Percentiles rank a stretch among this genome's conserved stretches.
Conservation (phyloP, 1,284 basidiomycete genomes). For the Dichomitus squalens region DNA sequence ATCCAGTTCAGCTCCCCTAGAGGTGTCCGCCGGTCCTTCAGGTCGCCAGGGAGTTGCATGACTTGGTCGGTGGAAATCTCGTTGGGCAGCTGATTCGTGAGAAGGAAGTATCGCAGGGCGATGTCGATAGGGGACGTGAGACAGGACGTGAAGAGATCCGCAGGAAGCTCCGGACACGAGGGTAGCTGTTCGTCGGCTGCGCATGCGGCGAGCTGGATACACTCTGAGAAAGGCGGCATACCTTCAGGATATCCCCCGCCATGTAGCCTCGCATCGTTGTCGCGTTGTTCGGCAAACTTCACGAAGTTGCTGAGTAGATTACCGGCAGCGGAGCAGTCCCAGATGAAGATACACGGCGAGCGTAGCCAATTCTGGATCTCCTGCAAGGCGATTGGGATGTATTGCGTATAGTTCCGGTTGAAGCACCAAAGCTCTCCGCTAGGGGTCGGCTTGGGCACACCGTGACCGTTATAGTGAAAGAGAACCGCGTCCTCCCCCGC, state of each 20-base stretch:
- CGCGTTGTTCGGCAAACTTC: slow-evolving; percentile 83
- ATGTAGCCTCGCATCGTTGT: slow-evolving; percentile 71
- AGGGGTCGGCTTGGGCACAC: slow-evolving; percentile 95
- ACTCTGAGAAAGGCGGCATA: slow-evolving; percentile 80
- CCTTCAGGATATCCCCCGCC: slow-evolving; percentile 65
- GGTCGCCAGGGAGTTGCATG: slow-evolving; percentile 93
- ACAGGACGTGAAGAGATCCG: slow-evolving; percentile 97
- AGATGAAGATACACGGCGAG: slow-evolving; percentile 96
- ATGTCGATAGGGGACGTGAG: slow-evolving; percentile 98
- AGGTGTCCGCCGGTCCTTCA: slow-evolving; percentile 95
- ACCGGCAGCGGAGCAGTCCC: slow-evolving; percentile 98
- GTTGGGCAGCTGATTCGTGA: slow-evolving; percentile 84
- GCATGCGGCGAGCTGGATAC: slow-evolving; percentile 95
- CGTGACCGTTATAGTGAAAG: slow-evolving; percentile 99
- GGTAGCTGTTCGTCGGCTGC: slow-evolving; percentile 90
- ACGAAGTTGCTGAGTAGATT: slow-evolving; percentile 93
- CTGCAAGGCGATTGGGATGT: slow-evolving; percentile 94
- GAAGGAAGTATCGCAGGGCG: slow-evolving; percentile 91
- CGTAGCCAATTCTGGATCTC: slow-evolving; percentile 93
- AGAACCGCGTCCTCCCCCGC: slow-evolving; percentile 94
- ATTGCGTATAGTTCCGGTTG: slow-evolving; percentile 97
- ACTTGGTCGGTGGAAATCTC: slow-evolving; percentile 89
- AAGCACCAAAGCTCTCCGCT: slow-evolving; percentile 99
- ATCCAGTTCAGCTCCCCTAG: slow-evolving; percentile 99
- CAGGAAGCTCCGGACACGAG: slow-evolving; percentile 95